Evolutionary conservation across 345 rosid genomes (phyloP).

Genomic region (Excoecaria cochinchinensis): DNA sequence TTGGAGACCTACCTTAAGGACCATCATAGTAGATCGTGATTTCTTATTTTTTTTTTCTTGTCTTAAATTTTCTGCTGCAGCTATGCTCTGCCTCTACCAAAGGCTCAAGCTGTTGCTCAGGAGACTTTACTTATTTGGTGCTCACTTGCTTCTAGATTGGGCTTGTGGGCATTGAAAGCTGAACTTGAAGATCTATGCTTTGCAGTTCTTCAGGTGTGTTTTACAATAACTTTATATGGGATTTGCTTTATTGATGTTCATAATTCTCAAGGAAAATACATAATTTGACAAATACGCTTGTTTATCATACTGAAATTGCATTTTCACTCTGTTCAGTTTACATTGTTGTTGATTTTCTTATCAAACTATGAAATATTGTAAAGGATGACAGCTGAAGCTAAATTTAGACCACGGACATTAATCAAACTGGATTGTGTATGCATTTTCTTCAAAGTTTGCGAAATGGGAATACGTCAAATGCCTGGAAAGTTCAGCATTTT

Average conservation of each 20-base stretch:
- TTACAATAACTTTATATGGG: neutral
- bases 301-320: neutral
- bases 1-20: constrained; percentile 1
- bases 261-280: neutral
- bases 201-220: constrained; percentile 70
- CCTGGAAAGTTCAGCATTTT: neutral
- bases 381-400: neutral
- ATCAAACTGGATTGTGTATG: neutral
- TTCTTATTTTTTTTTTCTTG: neutral
- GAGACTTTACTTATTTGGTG: constrained; percentile 76
- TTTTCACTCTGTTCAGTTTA: constrained; percentile 5
- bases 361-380: neutral
- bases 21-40: constrained; percentile 11
- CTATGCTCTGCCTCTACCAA: constrained; percentile 53
- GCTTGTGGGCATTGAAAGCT: constrained; percentile 74
- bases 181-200: constrained; percentile 74
- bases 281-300: neutral
- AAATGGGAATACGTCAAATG: neutral
- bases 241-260: constrained; percentile 7
- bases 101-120: constrained; percentile 75
- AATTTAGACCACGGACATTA: neutral
- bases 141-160: constrained; percentile 76
- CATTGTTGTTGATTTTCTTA: neutral
- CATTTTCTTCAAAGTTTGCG: neutral
- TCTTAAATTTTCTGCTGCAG: constrained; percentile 30